phyloP scores from a whole-genome alignment of 345 rosid species.

The Pistacia integerrima region DNA sequence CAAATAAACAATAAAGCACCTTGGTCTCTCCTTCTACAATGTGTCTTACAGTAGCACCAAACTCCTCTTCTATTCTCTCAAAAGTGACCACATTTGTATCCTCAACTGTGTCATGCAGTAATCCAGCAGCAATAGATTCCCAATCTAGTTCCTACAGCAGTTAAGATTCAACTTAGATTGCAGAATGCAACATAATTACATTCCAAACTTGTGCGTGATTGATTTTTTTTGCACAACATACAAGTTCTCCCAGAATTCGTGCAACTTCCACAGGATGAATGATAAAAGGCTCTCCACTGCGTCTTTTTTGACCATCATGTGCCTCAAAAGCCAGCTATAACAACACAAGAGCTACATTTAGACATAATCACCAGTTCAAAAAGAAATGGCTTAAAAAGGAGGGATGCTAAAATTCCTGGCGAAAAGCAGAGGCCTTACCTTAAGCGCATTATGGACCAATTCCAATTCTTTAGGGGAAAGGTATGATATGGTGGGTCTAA shows the following conservation, averaged over 20 bases:
- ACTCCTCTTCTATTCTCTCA: conserved; percentile 88
- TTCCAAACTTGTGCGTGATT: conserved; percentile 15
- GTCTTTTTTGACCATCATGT: conserved; percentile 93
- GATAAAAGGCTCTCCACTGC: conserved; percentile 98
- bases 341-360: conserved; percentile 33
- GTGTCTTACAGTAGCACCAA: conserved; percentile 85
- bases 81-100: conserved; percentile 92
- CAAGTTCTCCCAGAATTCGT: conserved; percentile 94
- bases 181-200: conserved; percentile 17
- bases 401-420: not conserved
- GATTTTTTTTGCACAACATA: conserved; percentile 42
- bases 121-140: conserved; percentile 97
- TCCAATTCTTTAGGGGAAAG: conserved; percentile 82
- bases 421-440: conserved; percentile 43
- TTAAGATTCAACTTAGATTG: conserved; percentile 27
- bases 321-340: conserved; percentile 95
- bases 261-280: conserved; percentile 99
- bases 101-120: conserved; percentile 97
- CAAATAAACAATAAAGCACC: conserved; percentile 43
- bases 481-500: conserved; percentile 73
- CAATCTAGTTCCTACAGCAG: conserved; percentile 85
- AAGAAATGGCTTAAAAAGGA: not conserved
- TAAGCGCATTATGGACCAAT: conserved; percentile 74
- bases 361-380: conserved; percentile 18
- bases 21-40: conserved; percentile 99